Base-by-base conservation (phyloP, 2,329 filamentous ascomycete genomes). In the Scopulariopsis brevicaulis region DNA sequence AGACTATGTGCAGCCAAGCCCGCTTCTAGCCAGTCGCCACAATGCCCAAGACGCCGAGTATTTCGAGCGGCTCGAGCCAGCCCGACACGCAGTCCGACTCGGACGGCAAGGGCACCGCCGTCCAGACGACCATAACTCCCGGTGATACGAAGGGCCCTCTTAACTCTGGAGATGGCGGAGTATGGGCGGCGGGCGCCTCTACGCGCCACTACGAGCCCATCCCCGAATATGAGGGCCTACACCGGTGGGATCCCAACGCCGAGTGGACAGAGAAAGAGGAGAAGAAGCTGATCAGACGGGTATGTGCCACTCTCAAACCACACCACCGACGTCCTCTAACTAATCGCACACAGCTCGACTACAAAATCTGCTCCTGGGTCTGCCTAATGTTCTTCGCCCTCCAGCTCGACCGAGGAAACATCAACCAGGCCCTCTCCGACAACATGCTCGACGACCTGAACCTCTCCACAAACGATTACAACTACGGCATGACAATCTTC, bases 391-490 rank as follows among this genome's bases (percentile, higher is more conserved):
- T 68, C 51, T 65, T 70, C 59, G 68, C 67, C 18, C 71, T 82
- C 28, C 77, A 82, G 60, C 68, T 80, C 0, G 77, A 79, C 56
- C 68, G 76, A 0, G 72, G 74, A 4, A 80, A 79, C 61, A 65
- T 80, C n/a, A 55, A 62, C 1, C 75, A 79, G 61, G 77, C 77
- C 1, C 58, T 78, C 24, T 74, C 76, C 0, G 76, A 79, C 61
- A 74, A 77, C 55, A 76, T 80, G 37, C 64, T 80, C 0, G 59
- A 59, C 0, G 75, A 78, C 20, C 65, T 79, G 48, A 58, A 64
- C 0, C 60, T 79, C 55, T 72, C 65, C 5, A 79, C 76, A 0
- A 70, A 80, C 61, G 66, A 70, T 53, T 70, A 65, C 59, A 70
- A 70, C 54, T 60, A 69, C 11, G 69, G 69, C 28, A 69, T 67